Conservation (phyloP, 2,329 filamentous ascomycete genomes). For the Fusarium liriodendri region DNA sequence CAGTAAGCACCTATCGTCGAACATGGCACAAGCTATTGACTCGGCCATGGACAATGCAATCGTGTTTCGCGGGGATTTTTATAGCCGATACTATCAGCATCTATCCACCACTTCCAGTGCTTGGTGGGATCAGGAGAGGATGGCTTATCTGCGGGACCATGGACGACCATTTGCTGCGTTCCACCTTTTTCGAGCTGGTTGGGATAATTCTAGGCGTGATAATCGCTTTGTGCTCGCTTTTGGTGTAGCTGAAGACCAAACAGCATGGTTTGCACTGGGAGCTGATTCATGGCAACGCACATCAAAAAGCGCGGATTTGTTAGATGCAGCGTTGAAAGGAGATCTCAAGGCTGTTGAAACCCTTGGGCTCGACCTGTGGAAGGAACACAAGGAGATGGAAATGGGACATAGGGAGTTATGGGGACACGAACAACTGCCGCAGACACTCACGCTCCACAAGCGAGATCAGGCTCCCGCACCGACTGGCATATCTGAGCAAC, state of each 20-base stretch:
- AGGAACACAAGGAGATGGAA: not conserved
- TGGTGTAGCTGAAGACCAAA: not conserved
- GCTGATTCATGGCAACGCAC: not conserved
- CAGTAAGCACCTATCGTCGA: not conserved
- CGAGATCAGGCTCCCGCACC: not conserved
- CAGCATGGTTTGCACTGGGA: not conserved
- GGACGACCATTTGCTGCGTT: not conserved
- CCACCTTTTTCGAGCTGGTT: not conserved
- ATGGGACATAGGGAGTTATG: not conserved
- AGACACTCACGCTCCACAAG: not conserved
- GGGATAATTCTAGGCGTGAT: not conserved
- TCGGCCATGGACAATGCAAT: not conserved
- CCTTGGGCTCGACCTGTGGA: not conserved
- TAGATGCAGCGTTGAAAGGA: not conserved
- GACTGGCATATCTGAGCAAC: not conserved
- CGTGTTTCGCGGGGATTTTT: not conserved
- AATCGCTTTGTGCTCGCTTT: not conserved
- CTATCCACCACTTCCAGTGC: not conserved
- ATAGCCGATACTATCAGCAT: not conserved
- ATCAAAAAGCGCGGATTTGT: not conserved
- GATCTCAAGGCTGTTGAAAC: not conserved
- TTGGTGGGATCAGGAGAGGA: not conserved
- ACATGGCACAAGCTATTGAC: not conserved
- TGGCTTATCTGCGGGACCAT: not conserved
- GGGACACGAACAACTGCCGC: not conserved